Base-by-base conservation (phyloP, 352 stramenopile genomes). In the Pythium coloratum region DNA sequence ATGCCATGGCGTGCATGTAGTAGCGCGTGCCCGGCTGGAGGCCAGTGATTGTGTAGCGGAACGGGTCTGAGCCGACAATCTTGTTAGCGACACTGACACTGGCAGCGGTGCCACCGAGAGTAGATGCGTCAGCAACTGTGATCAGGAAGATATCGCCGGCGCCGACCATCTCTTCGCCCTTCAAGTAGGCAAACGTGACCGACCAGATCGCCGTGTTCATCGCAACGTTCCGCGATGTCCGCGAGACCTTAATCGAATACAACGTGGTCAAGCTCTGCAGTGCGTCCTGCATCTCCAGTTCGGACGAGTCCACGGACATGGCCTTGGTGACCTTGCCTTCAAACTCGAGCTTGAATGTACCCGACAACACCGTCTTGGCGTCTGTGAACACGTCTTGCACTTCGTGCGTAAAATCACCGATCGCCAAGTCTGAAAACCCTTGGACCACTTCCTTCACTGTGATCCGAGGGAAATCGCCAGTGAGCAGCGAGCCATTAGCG, bases 371-470 rank as follows among this genome's bases (percentile, higher is more conserved):
- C 9, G 74, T 70, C 61, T 77, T 70, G 0, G 87, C 78, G 36
- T 88, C 78, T 16, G 92, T 89, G 49, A 73, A 87, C 38, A 98
- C 79, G 28, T 94, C 95, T 76, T 98, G 95, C 26, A 98, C 84
- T 75, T 98, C 96, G 64, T 96, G 88, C 0, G 95, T 98, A 77
- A 97, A 99, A 55, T 96, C 78, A 7, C 90, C 91, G 10, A 95
- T 94, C 44, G 92, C 90, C 30, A 99, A 81, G 70, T 98, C 92
- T 38, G 80, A 80, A 38, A 78, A 86, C 0, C 95, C 95, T n/a
- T 73, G 61, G 0, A 76, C 73, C 16, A 96, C 59, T 71, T 98
- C 92, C 13, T 65, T 70, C 7, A 98, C 91, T 6, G 46, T 64
- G 14, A 99, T 81, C 28, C 72, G 76, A 49, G 93, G 89, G 33